These are phyloP conservation scores for Syzygium oleosum DNA, from an alignment of 345 rosid species.

Conservation along the genomic window DNA sequence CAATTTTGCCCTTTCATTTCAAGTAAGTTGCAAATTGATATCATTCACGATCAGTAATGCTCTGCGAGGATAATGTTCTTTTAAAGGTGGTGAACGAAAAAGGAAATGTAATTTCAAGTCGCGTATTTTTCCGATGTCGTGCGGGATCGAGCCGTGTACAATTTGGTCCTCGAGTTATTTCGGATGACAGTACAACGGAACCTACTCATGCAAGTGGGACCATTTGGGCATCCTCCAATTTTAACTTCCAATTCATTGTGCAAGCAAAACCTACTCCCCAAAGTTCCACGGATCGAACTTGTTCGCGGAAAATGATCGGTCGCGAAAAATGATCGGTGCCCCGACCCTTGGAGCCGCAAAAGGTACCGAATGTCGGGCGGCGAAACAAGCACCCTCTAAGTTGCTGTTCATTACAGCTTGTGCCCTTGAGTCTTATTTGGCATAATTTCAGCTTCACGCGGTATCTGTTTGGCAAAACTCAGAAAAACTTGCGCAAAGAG, in stretches of 20 bases:
- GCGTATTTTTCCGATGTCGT: not conserved
- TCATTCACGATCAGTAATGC: not conserved
- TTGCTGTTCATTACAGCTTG: not conserved
- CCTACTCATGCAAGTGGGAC: not conserved
- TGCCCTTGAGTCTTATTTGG: not conserved
- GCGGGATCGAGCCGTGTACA: fast-evolving
- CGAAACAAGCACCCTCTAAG: not conserved
- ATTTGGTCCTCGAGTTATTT: not conserved
- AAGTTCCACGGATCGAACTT: not conserved
- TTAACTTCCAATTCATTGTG: not conserved
- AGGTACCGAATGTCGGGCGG: not conserved
- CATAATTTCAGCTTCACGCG: not conserved
- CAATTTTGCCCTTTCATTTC: not conserved
- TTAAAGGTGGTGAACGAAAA: not conserved
- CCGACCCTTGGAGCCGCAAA: not conserved
- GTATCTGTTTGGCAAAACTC: not conserved
- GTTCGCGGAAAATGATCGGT: not conserved
- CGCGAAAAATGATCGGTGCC: not conserved
- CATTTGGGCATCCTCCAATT: not conserved
- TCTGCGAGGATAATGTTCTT: not conserved
- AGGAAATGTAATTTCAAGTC: fast-evolving
- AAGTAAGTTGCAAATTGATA: not conserved
- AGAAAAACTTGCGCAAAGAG: not conserved
- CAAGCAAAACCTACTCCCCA: not conserved
- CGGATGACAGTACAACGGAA: too few species aligned